Evolutionary conservation across 768 basidiomycete genomes (phyloP).

Genomic region (Leccinum ochraceum): DNA sequence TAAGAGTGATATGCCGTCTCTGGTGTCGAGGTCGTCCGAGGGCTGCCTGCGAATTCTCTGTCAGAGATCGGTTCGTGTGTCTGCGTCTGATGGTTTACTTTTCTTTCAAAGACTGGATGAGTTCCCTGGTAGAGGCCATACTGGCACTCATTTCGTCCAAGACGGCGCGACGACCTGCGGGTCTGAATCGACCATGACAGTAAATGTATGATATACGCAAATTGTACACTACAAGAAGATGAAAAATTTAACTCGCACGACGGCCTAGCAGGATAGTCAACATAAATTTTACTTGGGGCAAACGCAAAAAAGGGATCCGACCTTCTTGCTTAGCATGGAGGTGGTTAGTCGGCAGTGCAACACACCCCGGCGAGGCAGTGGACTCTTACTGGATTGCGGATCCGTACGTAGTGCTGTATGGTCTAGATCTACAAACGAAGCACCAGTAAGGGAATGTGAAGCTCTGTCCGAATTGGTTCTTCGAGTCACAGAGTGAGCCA

Average conservation of each 20-base stretch:
- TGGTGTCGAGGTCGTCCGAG: constrained; percentile 46
- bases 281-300: too few relatives aligned
- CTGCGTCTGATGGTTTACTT: constrained; percentile 43
- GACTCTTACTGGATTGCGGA: too few relatives aligned
- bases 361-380: too few relatives aligned
- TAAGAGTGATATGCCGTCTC: constrained; percentile 87
- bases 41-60: constrained; percentile 2
- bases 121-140: constrained; percentile 58
- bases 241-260: neutral
- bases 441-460: too few relatives aligned
- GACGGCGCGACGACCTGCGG: constrained; percentile 20
- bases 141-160: constrained; percentile 63
- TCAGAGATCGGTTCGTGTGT: constrained; percentile 14
- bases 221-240: constrained; percentile 1
- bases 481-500: too few relatives aligned
- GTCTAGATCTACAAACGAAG: too few relatives aligned
- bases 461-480: too few relatives aligned
- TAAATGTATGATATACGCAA: constrained; percentile 2
- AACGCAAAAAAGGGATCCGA: too few relatives aligned
- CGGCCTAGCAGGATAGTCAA: too few relatives aligned
- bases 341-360: too few relatives aligned
- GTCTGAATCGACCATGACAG: constrained; percentile 21
- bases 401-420: too few relatives aligned
- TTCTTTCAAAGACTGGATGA: constrained; percentile 53
- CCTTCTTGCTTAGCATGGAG: too few relatives aligned